Conservation (phyloP, 2,329 filamentous ascomycete species). For the Lizonia empirigonia region DNA sequence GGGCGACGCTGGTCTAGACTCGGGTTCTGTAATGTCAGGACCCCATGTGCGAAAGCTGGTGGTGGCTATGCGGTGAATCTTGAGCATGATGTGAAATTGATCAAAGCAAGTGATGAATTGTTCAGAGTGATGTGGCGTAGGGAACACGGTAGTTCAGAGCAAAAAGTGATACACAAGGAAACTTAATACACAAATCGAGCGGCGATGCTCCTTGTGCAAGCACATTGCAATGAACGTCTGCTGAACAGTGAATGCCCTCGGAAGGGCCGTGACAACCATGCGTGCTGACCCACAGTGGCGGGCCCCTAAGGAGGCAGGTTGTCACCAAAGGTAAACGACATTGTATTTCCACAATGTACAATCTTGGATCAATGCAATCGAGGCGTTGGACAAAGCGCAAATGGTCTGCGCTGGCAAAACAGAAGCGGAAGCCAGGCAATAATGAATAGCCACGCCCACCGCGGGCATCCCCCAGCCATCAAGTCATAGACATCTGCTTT, state of each 20-base stretch:
- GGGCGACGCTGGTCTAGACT: background rate
- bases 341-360: background rate
- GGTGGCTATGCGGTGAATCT: background rate
- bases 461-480: background rate
- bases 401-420: background rate
- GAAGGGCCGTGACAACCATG: background rate
- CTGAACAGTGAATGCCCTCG: slow-evolving; percentile 1
- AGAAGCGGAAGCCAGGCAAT: background rate
- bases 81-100: background rate
- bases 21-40: background rate
- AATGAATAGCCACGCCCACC: background rate
- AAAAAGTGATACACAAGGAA: background rate
- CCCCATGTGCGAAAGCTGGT: background rate
- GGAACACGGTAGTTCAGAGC: too few relatives aligned
- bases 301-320: too few relatives aligned
- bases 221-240: background rate
- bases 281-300: background rate
- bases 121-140: too few relatives aligned
- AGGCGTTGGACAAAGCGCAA: background rate
- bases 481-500: background rate
- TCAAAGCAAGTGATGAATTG: too few relatives aligned
- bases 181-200: background rate
- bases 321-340: too few relatives aligned
- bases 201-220: background rate
- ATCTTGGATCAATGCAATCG: background rate